Base-by-base conservation (phyloP, 1,284 basidiomycete species). In the Malassezia dermatis region DNA sequence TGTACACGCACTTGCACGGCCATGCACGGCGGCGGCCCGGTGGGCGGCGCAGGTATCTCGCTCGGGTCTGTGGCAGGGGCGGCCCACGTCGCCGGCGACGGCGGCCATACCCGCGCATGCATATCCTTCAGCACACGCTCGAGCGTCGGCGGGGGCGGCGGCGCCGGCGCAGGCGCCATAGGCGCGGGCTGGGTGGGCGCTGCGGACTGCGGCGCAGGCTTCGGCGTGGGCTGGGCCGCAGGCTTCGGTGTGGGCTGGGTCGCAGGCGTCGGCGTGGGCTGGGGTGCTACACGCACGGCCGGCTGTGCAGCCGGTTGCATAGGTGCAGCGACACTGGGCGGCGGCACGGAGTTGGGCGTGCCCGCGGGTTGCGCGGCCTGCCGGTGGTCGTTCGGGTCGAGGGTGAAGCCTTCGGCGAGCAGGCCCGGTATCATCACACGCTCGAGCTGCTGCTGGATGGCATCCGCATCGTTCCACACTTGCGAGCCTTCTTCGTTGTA, bases 311-410 rank as follows among this genome's bases (percentile, higher is more conserved):
- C 4, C 40, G n/a, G 31, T 11, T n/a, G 34, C 40, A 34, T 31
- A 15, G 43, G 12, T 7, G 10, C 37, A 2, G 4, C 12, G 17
- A 30, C 13, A 2, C 1, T 1, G 31, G 31, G 23, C 39, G 49
- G 40, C 19, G 55, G 50, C 27, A 48, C 53, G 19, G 15, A n/a
- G 27, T 48, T 48, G 8, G 53, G 40, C 28, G 41, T 56, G 27
- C 49, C 44, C 1, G 54, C 54, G 8, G 69, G 69, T 24, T 71
- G 48, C 11, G 66, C 71, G 15, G 69, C 66, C 48, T 69, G 64
- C 13, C 71, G 59, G 21, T 62, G 56, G 50, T 74, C 71, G 48
- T 68, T 61, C 30, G 67, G 67, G 23, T 73, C 68, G 40, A 74
- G 48, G 0, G 71, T 74, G 51, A 74, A 74, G 7, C 69, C 69